Conservation (phyloP, 495 filamentous ascomycete species). For the Neurospora sp. region DNA sequence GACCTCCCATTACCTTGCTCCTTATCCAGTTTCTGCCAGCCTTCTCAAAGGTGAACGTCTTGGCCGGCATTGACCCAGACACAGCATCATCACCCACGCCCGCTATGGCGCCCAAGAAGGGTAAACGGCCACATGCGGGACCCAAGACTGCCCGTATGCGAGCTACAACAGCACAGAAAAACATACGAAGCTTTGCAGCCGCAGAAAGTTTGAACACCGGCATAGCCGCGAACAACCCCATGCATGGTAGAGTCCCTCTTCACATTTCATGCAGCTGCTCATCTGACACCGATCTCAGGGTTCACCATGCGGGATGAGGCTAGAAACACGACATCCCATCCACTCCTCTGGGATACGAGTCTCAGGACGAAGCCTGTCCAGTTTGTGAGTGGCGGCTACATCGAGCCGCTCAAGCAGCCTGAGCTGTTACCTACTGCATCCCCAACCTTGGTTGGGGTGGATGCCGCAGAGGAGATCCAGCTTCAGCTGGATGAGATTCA, state of each 20-base stretch:
- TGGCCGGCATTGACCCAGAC: neutral
- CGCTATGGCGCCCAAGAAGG: constrained; percentile 12
- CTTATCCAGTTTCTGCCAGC: neutral
- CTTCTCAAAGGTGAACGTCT: neutral
- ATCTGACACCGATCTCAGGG: constrained; percentile 14
- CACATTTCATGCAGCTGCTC: neutral
- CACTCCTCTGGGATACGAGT: constrained; percentile 27
- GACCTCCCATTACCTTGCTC: neutral
- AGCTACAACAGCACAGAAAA: neutral
- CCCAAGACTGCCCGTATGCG: constrained; percentile 4
- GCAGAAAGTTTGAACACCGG: neutral
- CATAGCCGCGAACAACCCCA: neutral
- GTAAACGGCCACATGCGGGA: constrained; percentile 11
- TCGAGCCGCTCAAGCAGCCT: constrained; percentile 37
- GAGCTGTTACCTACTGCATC: neutral
- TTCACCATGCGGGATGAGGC: constrained; percentile 70
- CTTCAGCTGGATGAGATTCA: neutral
- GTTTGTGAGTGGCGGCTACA: constrained; percentile 65
- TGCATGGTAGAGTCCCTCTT: constrained; percentile 8
- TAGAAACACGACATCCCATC: constrained; percentile 59
- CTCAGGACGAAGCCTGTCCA: constrained; percentile 46
- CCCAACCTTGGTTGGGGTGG: neutral
- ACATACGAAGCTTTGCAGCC: neutral
- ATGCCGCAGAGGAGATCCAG: neutral
- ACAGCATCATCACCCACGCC: neutral